A percentile compares a stretch with the other conserved stretches of the same genome.
Evolutionary conservation across 306 rosid genomes (phyloP).

Genomic region (Hippophae tibetana): DNA sequence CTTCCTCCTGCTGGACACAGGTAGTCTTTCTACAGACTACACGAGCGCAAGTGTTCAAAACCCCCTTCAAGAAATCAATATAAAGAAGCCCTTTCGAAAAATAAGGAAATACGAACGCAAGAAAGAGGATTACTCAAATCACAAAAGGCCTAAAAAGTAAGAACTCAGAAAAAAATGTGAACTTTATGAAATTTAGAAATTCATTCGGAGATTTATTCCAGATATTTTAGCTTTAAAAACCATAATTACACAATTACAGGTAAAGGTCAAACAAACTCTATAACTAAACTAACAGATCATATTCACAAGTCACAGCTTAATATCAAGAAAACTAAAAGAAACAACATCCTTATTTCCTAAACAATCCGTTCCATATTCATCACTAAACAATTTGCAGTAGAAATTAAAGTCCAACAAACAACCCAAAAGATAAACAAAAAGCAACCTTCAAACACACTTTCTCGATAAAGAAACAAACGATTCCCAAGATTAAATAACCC

Average conservation of each 20-base stretch:
- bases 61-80: neutral
- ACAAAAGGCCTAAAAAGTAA: neutral
- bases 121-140: neutral
- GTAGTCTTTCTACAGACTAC: slow-evolving; percentile 10
- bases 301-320: too few species aligned
- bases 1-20: slow-evolving; percentile 4
- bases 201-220: neutral
- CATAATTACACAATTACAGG: neutral
- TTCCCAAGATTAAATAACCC: slow-evolving; percentile 9
- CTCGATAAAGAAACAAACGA: neutral
- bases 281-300: too few species aligned
- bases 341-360: too few species aligned
- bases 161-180: neutral
- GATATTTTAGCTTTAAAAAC: neutral
- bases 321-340: too few species aligned
- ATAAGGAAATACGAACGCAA: too few species aligned
- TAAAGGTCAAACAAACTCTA: too few species aligned
- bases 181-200: too few species aligned
- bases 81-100: neutral
- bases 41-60: slow-evolving; percentile 1
- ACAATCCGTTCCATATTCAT: too few species aligned
- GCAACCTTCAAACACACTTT: too few species aligned
- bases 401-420: too few species aligned
- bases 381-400: too few species aligned
- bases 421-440: too few species aligned